Conservation (phyloP, 2,329 filamentous ascomycete species). For the Fusarium pseudonygamai region DNA sequence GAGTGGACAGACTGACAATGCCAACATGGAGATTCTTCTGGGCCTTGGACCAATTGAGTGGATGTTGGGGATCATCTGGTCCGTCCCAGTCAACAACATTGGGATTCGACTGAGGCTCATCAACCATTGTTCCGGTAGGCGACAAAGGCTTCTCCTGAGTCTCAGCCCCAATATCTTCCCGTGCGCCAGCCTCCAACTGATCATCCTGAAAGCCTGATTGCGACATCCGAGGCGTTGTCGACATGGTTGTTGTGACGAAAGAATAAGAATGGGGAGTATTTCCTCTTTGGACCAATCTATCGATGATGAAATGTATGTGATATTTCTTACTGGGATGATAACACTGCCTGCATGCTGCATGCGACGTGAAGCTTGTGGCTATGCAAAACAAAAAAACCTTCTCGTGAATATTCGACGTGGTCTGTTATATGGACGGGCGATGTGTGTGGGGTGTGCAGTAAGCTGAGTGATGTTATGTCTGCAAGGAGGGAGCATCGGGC, state of each 20-base stretch:
- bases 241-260: neutral
- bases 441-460: neutral
- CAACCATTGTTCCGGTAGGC: neutral
- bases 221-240: neutral
- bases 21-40: slow-evolving; percentile 54
- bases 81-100: slow-evolving; percentile 68
- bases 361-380: neutral
- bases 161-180: neutral
- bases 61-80: slow-evolving; percentile 66
- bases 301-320: neutral
- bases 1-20: slow-evolving; percentile 58
- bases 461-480: neutral
- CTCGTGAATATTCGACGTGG: neutral
- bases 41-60: slow-evolving; percentile 69
- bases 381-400: neutral
- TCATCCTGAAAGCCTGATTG: neutral
- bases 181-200: neutral
- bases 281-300: neutral
- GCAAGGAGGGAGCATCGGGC: neutral
- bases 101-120: neutral
- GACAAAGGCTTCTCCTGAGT: neutral
- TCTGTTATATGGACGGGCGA: neutral
- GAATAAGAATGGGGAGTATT: neutral
- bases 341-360: neutral
- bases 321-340: neutral